phyloP scores from a whole-genome alignment of 2,329 filamentous ascomycete genomes.

The Fusarium nygamai region DNA sequence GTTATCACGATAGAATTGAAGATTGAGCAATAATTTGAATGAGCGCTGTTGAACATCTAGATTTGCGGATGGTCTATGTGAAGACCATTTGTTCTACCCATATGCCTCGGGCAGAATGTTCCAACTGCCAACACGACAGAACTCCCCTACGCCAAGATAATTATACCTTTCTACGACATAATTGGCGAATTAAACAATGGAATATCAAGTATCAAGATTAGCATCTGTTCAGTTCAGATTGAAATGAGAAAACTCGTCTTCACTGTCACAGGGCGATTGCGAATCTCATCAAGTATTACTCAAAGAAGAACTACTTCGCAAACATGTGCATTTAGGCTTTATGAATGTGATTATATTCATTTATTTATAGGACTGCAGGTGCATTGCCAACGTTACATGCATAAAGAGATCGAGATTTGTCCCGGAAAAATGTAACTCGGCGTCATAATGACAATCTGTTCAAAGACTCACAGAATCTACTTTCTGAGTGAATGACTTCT shows the following conservation, averaged over 20 bases:
- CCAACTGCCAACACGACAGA: background rate
- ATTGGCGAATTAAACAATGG: rapidly evolving
- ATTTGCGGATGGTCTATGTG: rapidly evolving
- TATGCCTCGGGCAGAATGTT: rapidly evolving
- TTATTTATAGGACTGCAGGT: too few relatives aligned
- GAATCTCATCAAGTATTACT: rapidly evolving
- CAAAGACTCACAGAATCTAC: too few relatives aligned
- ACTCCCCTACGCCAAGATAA: rapidly evolving
- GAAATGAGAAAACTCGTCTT: rapidly evolving
- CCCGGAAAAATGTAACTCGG: background rate
- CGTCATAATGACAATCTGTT: background rate
- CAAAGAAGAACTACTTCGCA: background rate
- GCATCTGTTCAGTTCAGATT: too few relatives aligned
- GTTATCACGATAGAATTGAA: rapidly evolving
- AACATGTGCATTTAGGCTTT: background rate
- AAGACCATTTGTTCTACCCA: background rate
- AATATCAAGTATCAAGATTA: rapidly evolving
- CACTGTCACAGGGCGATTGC: rapidly evolving
- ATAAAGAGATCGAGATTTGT: background rate
- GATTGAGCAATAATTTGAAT: rapidly evolving
- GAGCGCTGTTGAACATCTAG: background rate
- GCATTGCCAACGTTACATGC: background rate
- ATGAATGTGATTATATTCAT: background rate
- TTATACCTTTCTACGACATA: rapidly evolving
- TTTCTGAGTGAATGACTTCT: background rate